Conservation (phyloP, 768 basidiomycete species). For the Basidioascus undulatus region DNA sequence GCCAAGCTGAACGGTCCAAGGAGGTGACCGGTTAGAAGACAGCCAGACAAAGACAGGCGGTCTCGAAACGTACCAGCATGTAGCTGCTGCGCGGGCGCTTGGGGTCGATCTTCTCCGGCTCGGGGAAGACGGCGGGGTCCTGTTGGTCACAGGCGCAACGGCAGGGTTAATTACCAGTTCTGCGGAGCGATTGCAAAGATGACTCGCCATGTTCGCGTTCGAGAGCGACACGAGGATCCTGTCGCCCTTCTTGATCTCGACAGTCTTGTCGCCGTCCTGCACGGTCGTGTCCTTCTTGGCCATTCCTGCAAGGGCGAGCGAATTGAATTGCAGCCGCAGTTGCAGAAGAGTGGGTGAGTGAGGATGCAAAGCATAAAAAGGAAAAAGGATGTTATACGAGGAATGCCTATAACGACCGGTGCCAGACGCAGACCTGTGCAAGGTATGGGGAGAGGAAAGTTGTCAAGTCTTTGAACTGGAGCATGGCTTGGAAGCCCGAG, state of each 20-base stretch:
- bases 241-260: neutral
- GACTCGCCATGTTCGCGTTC: neutral
- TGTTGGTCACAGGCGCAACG: no score
- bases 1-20: neutral
- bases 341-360: no score
- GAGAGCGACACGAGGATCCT: neutral
- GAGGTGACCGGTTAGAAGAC: no score
- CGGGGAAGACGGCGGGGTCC: neutral
- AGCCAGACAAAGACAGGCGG: neutral
- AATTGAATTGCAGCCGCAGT: no score
- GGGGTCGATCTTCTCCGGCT: neutral
- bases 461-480: no score
- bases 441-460: no score
- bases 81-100: neutral
- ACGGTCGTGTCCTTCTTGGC: neutral
- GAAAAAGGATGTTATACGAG: no score
- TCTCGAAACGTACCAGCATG: neutral
- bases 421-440: constrained; percentile 4
- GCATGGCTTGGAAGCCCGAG: no score
- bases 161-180: no score
- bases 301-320: no score
- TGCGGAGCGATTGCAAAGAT: neutral
- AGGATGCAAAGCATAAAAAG: no score
- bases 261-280: constrained; percentile 3
- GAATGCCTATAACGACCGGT: constrained; percentile 2